Conservation (phyloP, 164 flowering plant genomes). For the Nymphaea colorata region DNA sequence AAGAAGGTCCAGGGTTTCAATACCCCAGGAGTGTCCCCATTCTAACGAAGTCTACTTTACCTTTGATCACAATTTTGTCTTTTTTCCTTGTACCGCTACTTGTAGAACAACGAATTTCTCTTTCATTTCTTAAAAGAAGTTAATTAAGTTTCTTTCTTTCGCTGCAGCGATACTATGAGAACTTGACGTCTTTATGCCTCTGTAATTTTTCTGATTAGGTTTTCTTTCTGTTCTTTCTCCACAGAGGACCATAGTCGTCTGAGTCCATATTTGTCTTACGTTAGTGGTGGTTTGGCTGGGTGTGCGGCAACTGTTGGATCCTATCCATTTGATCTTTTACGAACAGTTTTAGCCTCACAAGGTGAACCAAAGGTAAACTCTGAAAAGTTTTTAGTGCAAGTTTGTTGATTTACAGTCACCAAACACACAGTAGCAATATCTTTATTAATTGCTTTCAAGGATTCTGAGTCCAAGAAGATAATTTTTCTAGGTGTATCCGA, state of each 20-base stretch:
- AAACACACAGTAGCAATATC: too few species aligned
- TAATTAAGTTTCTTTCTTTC: too few species aligned
- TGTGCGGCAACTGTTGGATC: conserved; percentile 97
- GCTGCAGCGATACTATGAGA: too few species aligned
- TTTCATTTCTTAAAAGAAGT: too few species aligned
- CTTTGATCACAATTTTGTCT: neutral
- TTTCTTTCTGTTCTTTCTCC: neutral
- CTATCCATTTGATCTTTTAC: conserved; percentile 91
- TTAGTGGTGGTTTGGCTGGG: conserved; percentile 93
- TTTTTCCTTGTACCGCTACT: neutral
- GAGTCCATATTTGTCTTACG: conserved; percentile 79
- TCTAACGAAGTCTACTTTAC: too few species aligned
- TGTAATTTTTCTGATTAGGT: neutral
- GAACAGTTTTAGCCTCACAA: conserved; percentile 94
- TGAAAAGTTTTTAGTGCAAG: neutral
- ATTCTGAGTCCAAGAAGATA: too few species aligned
- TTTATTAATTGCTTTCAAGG: too few species aligned
- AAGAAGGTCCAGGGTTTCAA: too few species aligned
- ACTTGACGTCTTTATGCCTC: neutral
- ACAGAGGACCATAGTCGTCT: conserved; percentile 69
- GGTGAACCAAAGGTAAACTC: conserved; percentile 93
- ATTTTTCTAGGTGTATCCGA: conserved; percentile 50
- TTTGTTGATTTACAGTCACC: too few species aligned
- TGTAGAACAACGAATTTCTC: neutral
- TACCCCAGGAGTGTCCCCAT: too few species aligned